These are phyloP conservation scores for Hyphopichia pseudoburtonii DNA, from an alignment of 1,139 yeast species.

Conservation along the genomic window DNA sequence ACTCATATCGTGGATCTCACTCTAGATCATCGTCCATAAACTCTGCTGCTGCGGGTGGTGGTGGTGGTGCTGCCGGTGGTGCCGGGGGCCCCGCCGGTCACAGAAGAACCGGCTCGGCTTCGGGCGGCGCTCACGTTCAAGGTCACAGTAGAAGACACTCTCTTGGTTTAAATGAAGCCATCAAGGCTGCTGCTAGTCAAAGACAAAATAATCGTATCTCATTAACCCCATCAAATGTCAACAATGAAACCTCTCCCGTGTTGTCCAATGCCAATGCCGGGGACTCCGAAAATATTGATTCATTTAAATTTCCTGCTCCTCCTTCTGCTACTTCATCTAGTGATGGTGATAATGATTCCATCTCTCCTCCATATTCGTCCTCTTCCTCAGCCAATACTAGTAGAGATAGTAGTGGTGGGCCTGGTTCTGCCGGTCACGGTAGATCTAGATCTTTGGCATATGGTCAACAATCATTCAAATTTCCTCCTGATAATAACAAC, in stretches of 20 bases:
- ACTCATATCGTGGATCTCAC: conserved; percentile 13
- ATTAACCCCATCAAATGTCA: conserved; percentile 34
- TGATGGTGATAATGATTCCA: conserved; percentile 6
- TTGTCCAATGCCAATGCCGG: conserved; percentile 2
- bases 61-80: conserved; percentile 5
- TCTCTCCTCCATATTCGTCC: conserved; percentile 23
- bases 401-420: conserved; percentile 14
- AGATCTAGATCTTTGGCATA: conserved; percentile 43
- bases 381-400: conserved; percentile 14
- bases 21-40: conserved; percentile 39
- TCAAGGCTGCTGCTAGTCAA: conserved; percentile 86
- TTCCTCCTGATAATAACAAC: conserved; percentile 35
- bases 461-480: conserved; percentile 46
- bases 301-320: conserved; percentile 6
- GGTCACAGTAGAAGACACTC: conserved; percentile 95
- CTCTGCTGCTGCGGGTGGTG: conserved; percentile 13
- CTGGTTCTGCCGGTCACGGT: conserved; percentile 21
- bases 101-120: conserved; percentile 39
- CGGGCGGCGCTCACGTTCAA: conserved; percentile 20
- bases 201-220: conserved; percentile 57
- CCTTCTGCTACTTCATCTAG: conserved; percentile 5
- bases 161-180: conserved; percentile 91
- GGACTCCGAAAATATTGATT: conserved; percentile 3
- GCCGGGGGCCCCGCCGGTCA: too few relatives aligned
- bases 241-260: conserved; percentile 7